Evolutionary conservation across 108 stramenopile species (phyloP).

Genomic region (Nitzschia sp.): DNA sequence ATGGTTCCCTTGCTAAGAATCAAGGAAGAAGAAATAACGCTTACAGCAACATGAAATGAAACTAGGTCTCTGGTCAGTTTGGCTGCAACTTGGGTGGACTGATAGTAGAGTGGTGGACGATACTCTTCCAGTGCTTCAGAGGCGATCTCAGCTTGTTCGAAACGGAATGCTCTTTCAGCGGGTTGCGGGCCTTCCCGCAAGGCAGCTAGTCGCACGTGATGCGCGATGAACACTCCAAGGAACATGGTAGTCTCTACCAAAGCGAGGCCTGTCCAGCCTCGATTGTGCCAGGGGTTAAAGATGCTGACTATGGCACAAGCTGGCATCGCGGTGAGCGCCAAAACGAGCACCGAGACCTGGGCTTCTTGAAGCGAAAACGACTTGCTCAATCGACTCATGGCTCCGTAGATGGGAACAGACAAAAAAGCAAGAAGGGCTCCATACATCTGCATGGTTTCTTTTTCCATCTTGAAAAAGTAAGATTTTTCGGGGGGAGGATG

Average conservation of each 20-base stretch:
- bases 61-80: background rate
- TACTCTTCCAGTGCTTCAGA: background rate
- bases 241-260: conserved; percentile 1
- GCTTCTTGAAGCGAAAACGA: background rate
- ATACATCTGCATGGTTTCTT: background rate
- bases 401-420: background rate
- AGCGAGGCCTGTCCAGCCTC: background rate
- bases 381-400: conserved; percentile 4
- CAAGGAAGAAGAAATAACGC: conserved; percentile 1
- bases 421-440: background rate
- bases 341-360: background rate
- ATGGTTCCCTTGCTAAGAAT: background rate
- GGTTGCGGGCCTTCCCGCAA: background rate
- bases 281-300: background rate
- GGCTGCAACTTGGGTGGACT: conserved; percentile 1
- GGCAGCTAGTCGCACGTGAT: background rate
- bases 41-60: background rate
- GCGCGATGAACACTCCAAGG: background rate
- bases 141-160: background rate
- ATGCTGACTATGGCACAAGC: background rate
- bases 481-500: background rate
- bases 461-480: conserved; percentile 5
- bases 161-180: background rate
- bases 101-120: background rate
- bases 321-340: background rate